phyloP scores from a whole-genome alignment of 352 stramenopile species.

The Globisporangium cystogenes region DNA sequence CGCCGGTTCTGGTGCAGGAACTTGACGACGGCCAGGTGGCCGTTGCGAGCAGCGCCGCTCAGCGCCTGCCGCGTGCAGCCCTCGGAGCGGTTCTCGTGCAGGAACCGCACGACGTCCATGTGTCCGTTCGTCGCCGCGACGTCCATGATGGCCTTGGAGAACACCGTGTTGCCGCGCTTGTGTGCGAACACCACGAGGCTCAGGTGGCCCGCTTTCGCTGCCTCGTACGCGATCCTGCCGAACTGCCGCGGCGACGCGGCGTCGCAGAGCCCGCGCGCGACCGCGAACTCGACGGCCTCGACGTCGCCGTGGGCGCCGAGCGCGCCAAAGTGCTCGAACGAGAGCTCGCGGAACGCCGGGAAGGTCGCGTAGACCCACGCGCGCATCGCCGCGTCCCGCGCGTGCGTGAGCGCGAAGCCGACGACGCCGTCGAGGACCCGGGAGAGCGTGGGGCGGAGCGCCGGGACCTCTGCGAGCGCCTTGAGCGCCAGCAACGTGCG shows the following conservation, averaged over 20 bases:
- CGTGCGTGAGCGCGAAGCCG: not conserved
- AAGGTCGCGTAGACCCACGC: not conserved
- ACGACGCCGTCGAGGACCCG: not conserved
- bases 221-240: not conserved
- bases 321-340: not conserved
- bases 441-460: not conserved
- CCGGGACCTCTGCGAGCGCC: not conserved
- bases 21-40: not conserved
- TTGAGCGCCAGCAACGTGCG: not conserved
- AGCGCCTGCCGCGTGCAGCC: not conserved
- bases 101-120: not conserved
- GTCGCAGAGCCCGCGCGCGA: not conserved
- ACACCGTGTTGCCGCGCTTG: not conserved
- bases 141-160: constrained; percentile 1
- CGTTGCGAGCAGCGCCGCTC: not conserved
- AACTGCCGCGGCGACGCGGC: not conserved
- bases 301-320: not conserved
- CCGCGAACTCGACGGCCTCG: not conserved
- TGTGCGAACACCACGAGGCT: not conserved
- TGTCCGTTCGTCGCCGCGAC: not conserved
- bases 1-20: not conserved
- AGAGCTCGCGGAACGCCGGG: not conserved
- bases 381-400: not conserved
- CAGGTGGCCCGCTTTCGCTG: not conserved
- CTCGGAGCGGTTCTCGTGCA: not conserved